A percentile compares a stretch with the other conserved stretches of the same genome.
Conservation (phyloP, 441 rosid species). For the Populus trichocarpa region DNA sequence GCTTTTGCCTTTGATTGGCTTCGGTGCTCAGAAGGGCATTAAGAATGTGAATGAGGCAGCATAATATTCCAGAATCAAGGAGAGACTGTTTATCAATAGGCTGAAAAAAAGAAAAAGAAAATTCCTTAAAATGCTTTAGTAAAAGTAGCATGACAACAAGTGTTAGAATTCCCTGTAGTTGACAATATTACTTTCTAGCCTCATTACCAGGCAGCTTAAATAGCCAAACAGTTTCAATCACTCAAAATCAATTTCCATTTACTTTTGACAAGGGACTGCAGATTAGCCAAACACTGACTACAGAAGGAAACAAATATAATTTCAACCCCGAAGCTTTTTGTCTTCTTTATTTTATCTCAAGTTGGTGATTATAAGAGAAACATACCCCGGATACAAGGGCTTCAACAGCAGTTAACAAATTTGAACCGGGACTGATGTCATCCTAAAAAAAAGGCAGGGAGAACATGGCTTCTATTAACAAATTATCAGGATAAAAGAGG, state of each 20-base stretch:
- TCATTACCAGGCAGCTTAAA: not conserved
- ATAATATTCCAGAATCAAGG: slow-evolving; percentile 96
- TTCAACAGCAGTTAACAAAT: slow-evolving; percentile 89
- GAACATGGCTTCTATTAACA: slow-evolving; percentile 22
- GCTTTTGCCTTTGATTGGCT: slow-evolving; percentile 34
- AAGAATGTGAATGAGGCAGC: slow-evolving; percentile 89
- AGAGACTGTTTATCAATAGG: slow-evolving; percentile 94
- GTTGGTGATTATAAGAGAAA: slow-evolving; percentile 16
- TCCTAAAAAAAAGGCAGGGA: slow-evolving; percentile 57
- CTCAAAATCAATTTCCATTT: not conserved
- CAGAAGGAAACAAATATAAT: not conserved
- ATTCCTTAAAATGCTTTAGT: slow-evolving; percentile 1
- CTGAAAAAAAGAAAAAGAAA: slow-evolving; percentile 45
- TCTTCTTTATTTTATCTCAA: not conserved
- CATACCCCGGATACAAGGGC: slow-evolving; percentile 95
- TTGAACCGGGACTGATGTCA: slow-evolving; percentile 83
- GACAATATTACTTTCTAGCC: not conserved
- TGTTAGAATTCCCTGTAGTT: not conserved
- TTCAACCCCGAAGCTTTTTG: not conserved
- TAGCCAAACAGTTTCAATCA: not conserved
- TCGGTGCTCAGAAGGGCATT: slow-evolving; percentile 65
- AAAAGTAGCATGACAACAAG: slow-evolving; percentile 12
- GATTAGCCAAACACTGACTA: not conserved
- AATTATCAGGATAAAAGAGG: slow-evolving; percentile 17
- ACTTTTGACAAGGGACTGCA: not conserved